Evolutionary conservation across 331 rosid genomes (phyloP).

Genomic region (Quercus tomentella): DNA sequence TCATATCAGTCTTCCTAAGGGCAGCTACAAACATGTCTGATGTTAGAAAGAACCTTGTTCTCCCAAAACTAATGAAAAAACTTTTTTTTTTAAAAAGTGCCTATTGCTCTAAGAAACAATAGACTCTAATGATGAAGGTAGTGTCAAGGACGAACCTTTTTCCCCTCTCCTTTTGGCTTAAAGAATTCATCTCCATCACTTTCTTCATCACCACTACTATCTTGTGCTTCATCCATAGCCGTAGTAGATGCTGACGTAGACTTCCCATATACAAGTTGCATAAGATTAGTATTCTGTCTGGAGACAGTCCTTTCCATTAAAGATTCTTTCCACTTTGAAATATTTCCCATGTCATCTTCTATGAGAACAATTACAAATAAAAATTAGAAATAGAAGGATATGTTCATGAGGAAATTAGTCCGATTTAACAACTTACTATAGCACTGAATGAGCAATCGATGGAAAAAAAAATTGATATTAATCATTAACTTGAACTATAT

Average conservation of each 20-base stretch:
- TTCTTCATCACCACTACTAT: conserved; percentile 54
- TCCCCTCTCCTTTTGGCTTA: conserved; percentile 67
- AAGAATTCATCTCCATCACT: conserved; percentile 69
- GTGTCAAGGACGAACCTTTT: conserved; percentile 53
- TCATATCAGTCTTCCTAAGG: neutral
- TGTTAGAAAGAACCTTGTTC: neutral
- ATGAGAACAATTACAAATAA: conserved; percentile 8
- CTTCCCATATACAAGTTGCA: conserved; percentile 88
- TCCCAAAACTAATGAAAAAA: neutral
- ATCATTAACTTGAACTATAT: neutral
- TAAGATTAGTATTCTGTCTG: conserved; percentile 55
- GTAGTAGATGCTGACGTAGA: conserved; percentile 30
- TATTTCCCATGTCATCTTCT: conserved; percentile 61
- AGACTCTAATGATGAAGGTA: neutral
- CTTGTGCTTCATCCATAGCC: conserved; percentile 32
- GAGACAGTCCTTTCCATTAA: conserved; percentile 54
- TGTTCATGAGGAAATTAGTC: neutral
- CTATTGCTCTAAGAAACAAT: neutral
- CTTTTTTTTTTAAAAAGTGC: too few species aligned
- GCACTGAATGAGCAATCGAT: neutral
- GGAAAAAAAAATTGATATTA: neutral
- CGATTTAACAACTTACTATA: neutral
- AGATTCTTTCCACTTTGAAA: conserved; percentile 82
- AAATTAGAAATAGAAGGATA: conserved; percentile 18
- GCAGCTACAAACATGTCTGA: neutral